Evolutionary conservation across 148 eudicot genomes (phyloP), one percentile per base, ranked within the genome.

Genomic region (Silene latifolia): DNA sequence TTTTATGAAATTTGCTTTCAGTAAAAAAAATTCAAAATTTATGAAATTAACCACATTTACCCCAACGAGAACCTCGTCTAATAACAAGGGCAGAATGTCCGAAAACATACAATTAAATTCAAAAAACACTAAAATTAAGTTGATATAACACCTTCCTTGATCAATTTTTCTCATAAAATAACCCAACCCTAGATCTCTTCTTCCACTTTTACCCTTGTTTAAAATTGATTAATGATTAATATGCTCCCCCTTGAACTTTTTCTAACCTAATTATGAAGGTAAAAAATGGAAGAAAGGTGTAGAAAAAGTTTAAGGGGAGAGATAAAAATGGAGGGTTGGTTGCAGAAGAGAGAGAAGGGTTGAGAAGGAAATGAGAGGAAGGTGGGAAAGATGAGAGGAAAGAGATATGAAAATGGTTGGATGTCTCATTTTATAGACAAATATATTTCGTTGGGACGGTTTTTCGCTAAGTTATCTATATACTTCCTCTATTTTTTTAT

Each of bases 1-100:
- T 39, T 39, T 39, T 0, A 39, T 39, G 44, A 39, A 6, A 6
- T 39, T 39, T 39, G 0, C 4, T 39, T 39, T 39, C 9, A 39
- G 8, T 39, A 35, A 35, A 47, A 21, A 63, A 23, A n/a, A n/a
- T n/a, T 15, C 20, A n/a, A 67, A 67, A 67, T 0, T 44, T 19
- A 67, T 19, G 21, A 77, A 75, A 82, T 82, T 79, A 84, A 48
- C 87, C 85, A 81, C 89, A 88, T 86, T 86, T 60, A 66, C 85
- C 83, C 88, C 79, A 81, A 76, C 84, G 64, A 83, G 78, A 77
- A 60, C 83, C 73, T 21, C 79, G 65, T 8, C 83, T 80, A 56
- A 83, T 80, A 48, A 74, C 57, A 24, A 79, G 68, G 56, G 75
- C 23, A 66, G 74, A 80, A 58, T 18, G 75, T 78, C 80, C 35